Evolutionary conservation across 306 rosid genomes (phyloP).

Genomic region (Betula pendula): DNA sequence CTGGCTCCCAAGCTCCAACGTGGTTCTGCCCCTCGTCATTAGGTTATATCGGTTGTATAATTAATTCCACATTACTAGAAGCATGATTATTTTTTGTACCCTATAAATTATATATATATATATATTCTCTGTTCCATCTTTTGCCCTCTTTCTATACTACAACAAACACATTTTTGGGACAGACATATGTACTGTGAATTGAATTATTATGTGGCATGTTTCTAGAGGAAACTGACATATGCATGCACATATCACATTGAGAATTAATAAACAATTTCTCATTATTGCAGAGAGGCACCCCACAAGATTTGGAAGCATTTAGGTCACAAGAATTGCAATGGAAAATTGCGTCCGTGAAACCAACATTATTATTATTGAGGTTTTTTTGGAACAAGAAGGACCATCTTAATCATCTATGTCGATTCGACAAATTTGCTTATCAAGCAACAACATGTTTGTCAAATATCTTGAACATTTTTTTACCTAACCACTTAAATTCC

Average conservation of each 20-base stretch:
- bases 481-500: conserved; percentile 42
- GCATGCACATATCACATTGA: neutral
- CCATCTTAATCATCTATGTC: neutral
- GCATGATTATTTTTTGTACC: too few relatives aligned
- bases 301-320: conserved; percentile 1
- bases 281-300: conserved; percentile 1
- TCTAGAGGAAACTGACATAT: neutral
- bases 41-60: too few relatives aligned
- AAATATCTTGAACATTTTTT: conserved; percentile 23
- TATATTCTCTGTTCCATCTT: too few relatives aligned
- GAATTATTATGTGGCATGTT: too few relatives aligned
- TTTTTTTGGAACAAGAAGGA: neutral
- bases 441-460: conserved; percentile 37
- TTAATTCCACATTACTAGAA: too few relatives aligned
- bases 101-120: too few relatives aligned
- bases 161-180: too few relatives aligned
- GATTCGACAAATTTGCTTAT: conserved; percentile 63
- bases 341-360: conserved; percentile 1
- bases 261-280: neutral
- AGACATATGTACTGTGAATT: neutral
- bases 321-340: neutral
- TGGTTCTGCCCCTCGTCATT: too few relatives aligned
- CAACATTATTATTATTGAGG: neutral
- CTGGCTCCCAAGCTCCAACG: too few relatives aligned
- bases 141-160: too few relatives aligned